Conservation (phyloP, 140 eudicot species). For the Oenanthe javanica region DNA sequence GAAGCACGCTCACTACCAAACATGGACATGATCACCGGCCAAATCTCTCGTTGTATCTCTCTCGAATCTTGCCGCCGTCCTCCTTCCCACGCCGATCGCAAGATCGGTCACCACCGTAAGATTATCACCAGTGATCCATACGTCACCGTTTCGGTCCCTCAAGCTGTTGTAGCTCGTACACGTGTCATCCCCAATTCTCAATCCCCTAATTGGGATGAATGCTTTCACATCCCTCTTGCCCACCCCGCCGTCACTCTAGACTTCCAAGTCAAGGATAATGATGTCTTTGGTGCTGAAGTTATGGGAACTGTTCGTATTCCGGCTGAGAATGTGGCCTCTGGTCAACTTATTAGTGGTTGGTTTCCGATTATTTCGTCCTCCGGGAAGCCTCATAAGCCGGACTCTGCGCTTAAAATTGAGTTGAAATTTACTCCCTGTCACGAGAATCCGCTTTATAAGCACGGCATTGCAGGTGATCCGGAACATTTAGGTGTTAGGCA, state of each 20-base stretch:
- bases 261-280: slow-evolving; percentile 77
- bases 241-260: slow-evolving; percentile 49
- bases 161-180: slow-evolving; percentile 82
- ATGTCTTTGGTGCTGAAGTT: slow-evolving; percentile 68
- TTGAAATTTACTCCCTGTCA: slow-evolving; percentile 55
- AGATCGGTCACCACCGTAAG: slow-evolving; percentile 32
- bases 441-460: slow-evolving; percentile 45
- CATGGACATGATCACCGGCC: slow-evolving; percentile 70
- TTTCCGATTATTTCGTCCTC: slow-evolving; percentile 23
- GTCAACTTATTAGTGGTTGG: slow-evolving; percentile 63
- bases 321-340: slow-evolving; percentile 42
- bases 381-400: slow-evolving; percentile 62
- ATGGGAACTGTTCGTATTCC: slow-evolving; percentile 58
- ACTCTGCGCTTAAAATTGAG: slow-evolving; percentile 36
- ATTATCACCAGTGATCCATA: slow-evolving; percentile 92
- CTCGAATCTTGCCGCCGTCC: slow-evolving; percentile 40
- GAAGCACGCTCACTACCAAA: slow-evolving; percentile 72
- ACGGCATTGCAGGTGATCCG: slow-evolving; percentile 71
- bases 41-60: slow-evolving; percentile 63
- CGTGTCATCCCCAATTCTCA: slow-evolving; percentile 75
- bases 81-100: slow-evolving; percentile 19
- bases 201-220: slow-evolving; percentile 86
- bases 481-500: slow-evolving; percentile 43
- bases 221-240: slow-evolving; percentile 58
- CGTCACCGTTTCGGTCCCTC: slow-evolving; percentile 84